A percentile compares a stretch with the other conserved stretches of the same genome.
Evolutionary conservation across 768 basidiomycete genomes (phyloP).

Genomic region (Holtermanniella nyarrowii): DNA sequence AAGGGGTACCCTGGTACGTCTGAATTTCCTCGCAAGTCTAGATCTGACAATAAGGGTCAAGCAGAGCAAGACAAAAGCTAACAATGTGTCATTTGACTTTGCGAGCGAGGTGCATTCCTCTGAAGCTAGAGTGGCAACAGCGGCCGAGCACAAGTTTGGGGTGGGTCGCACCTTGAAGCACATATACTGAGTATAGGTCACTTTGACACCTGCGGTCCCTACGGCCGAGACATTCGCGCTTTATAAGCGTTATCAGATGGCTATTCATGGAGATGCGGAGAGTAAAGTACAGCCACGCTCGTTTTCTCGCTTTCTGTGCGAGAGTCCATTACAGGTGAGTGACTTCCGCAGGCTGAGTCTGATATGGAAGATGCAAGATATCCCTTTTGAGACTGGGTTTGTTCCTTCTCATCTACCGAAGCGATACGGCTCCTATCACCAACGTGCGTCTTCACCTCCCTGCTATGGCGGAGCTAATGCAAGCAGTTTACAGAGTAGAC

Average conservation of each 20-base stretch:
- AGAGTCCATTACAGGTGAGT: slow-evolving; percentile 62
- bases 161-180: slow-evolving; percentile 34
- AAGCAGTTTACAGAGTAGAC: slow-evolving; percentile 57
- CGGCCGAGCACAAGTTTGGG: slow-evolving; percentile 46
- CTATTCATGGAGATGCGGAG: slow-evolving; percentile 60
- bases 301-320: slow-evolving; percentile 68
- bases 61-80: slow-evolving; percentile 22
- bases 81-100: slow-evolving; percentile 44
- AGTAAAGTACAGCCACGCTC: slow-evolving; percentile 45
- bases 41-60: slow-evolving; percentile 2
- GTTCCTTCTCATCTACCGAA: slow-evolving; percentile 51
- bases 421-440: slow-evolving; percentile 89
- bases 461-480: not conserved
- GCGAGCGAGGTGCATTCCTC: slow-evolving; percentile 50
- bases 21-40: too few species aligned
- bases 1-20: slow-evolving; percentile 13
- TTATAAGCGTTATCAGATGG: slow-evolving; percentile 63
- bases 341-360: not conserved
- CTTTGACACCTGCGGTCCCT: slow-evolving; percentile 64
- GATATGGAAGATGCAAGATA: slow-evolving; percentile 3
- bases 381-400: not conserved
- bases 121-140: slow-evolving; percentile 43
- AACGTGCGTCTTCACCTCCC: slow-evolving; percentile 48
- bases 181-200: slow-evolving; percentile 47
- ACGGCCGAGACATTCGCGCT: slow-evolving; percentile 71